phyloP scores from a whole-genome alignment of 495 filamentous ascomycete genomes.

The Bacidia rubella region DNA sequence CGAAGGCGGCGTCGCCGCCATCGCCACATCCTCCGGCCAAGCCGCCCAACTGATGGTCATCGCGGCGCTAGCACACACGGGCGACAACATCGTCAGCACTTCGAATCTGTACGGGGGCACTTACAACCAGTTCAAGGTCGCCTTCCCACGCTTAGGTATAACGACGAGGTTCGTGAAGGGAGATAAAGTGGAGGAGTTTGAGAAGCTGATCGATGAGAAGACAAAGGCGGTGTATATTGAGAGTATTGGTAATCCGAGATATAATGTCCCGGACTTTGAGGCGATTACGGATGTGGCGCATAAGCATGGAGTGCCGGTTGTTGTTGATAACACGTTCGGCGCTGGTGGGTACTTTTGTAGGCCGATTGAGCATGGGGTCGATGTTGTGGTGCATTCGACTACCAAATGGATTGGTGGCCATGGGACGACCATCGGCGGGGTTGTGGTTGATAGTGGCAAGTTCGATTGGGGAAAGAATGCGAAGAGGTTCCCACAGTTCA shows the following conservation, averaged over 20 bases:
- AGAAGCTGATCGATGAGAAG: constrained; percentile 77
- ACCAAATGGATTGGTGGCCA: constrained; percentile 99
- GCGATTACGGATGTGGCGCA: constrained; percentile 69
- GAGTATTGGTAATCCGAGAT: constrained; percentile 89
- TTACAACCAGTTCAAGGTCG: constrained; percentile 96
- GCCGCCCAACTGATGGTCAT: constrained; percentile 92
- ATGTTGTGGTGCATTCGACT: constrained; percentile 90
- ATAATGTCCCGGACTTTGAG: constrained; percentile 87
- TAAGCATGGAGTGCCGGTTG: constrained; percentile 67
- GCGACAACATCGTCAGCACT: constrained; percentile 93
- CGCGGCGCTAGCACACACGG: constrained; percentile 63
- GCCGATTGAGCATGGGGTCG: constrained; percentile 85
- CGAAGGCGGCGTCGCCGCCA: constrained; percentile 83
- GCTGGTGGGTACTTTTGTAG: constrained; percentile 85
- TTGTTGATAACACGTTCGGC: constrained; percentile 94
- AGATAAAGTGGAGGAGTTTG: constrained; percentile 73
- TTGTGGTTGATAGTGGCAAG: constrained; percentile 83
- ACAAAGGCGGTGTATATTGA: constrained; percentile 96
- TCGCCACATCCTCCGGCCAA: constrained; percentile 84
- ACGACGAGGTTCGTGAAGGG: constrained; percentile 71
- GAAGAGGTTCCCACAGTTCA: constrained; percentile 84
- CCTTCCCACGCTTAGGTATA: constrained; percentile 77
- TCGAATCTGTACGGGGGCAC: constrained; percentile 93
- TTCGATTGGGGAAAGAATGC: constrained; percentile 93
- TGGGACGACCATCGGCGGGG: constrained; percentile 86